Evolutionary conservation across 148 eudicot genomes (phyloP), one percentile per base, ranked within the genome.

Genomic region (Amaranthus hypochondriacus): DNA sequence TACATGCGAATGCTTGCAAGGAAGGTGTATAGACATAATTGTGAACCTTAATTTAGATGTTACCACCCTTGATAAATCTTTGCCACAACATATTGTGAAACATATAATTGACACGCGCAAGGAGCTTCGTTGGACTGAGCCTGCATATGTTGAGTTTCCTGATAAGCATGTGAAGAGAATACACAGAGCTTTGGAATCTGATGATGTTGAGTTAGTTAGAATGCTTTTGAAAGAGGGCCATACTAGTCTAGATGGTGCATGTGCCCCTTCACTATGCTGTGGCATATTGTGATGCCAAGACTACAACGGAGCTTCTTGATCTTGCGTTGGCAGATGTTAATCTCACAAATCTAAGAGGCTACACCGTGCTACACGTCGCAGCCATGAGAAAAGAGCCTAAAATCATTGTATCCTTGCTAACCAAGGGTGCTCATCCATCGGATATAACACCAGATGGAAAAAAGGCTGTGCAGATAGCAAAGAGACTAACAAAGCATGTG

Each of bases 331-430:
- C 96, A 39, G 92, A 91, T 85, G 91, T 94, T 61, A 94, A 88
- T 78, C 83, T 51, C 61, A 79, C 57, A 62, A 87, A 84, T 77
- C 79, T 53, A 57, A 85, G 97, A 76, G 90, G 90, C 3, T 82
- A 88, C 65, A 85, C 96, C 10, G 97, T 91, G 47, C 88, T 94
- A 18, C 98, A 94, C 83, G 81, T 91, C 76, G 95, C 97, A 72
- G 97, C 97, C 62, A 87, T 85, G 87, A 83, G 98, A 72, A 94
- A 88, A 77, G 98, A 94, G 70, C 98, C 98, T n/a, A 86, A 84
- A 63, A 94, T 94, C 74, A 87, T 94, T 62, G 87, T 91, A 49
- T 88, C 93, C 49, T 91, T 94, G 48, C 77, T 94, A 74, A 94
- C 97, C 28, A 94, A 94, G 76, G 98, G 98, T 62, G 98, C 98